phyloP scores from a whole-genome alignment of 176 grass and related monocot species.

The Pontederia paniculata region DNA sequence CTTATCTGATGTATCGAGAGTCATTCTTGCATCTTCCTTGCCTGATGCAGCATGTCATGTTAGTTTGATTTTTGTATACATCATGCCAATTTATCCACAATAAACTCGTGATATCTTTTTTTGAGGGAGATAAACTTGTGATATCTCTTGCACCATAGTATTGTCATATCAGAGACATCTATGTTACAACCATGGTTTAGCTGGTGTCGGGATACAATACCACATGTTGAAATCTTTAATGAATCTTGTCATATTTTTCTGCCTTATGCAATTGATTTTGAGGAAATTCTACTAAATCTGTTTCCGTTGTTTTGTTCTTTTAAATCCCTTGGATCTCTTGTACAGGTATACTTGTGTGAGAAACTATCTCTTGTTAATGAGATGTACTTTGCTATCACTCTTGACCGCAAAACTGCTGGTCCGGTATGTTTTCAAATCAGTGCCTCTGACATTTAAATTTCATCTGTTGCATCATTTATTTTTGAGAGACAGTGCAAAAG shows the following conservation, averaged over 20 bases:
- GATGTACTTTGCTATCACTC: conserved; percentile 99
- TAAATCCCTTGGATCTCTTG: conserved; percentile 7
- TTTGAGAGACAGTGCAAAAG: conserved; percentile 1
- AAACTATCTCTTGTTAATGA: conserved; percentile 95
- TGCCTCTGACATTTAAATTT: not conserved
- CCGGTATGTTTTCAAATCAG: conserved; percentile 40
- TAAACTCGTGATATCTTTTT: too few relatives aligned
- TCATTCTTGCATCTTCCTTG: too few relatives aligned
- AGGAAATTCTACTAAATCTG: conserved; percentile 1
- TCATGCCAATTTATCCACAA: too few relatives aligned
- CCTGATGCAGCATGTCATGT: too few relatives aligned
- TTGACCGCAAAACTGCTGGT: conserved; percentile 82
- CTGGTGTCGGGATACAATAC: too few relatives aligned
- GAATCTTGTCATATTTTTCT: conserved; percentile 15
- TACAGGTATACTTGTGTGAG: conserved; percentile 90
- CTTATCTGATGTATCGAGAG: too few relatives aligned
- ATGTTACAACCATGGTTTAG: too few relatives aligned
- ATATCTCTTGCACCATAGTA: too few relatives aligned
- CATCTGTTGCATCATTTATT: not conserved
- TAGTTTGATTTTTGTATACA: too few relatives aligned
- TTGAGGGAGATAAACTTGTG: too few relatives aligned
- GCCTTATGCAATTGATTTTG: conserved; percentile 2
- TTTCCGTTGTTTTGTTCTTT: conserved; percentile 7
- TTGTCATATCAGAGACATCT: too few relatives aligned
- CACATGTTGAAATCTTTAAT: conserved; percentile 11